These are phyloP conservation scores for Mediolabrus comicus DNA, from an alignment of 108 stramenopile species.

Conservation along the genomic window DNA sequence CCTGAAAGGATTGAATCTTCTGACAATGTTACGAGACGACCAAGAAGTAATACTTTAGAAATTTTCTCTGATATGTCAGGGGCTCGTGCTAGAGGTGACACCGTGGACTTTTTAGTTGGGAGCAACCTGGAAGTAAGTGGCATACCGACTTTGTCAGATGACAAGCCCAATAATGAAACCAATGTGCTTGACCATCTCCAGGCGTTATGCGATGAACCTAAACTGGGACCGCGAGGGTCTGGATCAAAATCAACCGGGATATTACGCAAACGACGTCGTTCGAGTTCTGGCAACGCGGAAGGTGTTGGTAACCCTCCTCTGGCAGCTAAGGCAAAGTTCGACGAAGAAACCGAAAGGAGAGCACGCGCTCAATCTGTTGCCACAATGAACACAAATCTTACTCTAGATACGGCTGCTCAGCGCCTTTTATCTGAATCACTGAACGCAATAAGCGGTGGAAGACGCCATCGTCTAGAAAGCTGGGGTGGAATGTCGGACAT, in stretches of 20 bases:
- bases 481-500: conserved; percentile 91
- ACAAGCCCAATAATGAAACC: conserved; percentile 5
- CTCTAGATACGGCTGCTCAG: conserved; percentile 30
- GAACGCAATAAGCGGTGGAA: conserved; percentile 9
- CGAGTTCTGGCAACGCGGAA: conserved; percentile 9
- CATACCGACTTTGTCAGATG: conserved; percentile 10
- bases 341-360: conserved; percentile 19
- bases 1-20: conserved; percentile 22
- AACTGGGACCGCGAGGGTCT: neutral
- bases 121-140: conserved; percentile 6
- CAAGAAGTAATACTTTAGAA: conserved; percentile 45
- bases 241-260: conserved; percentile 23
- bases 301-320: neutral
- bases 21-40: conserved; percentile 14
- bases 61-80: conserved; percentile 40
- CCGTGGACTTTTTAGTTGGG: conserved; percentile 37
- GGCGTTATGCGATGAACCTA: conserved; percentile 35
- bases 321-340: conserved; percentile 13
- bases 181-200: conserved; percentile 42
- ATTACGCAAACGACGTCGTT: conserved; percentile 14
- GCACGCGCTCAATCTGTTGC: conserved; percentile 21
- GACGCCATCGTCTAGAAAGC: conserved; percentile 72
- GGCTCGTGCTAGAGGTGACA: conserved; percentile 26
- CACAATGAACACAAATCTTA: conserved; percentile 18
- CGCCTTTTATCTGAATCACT: conserved; percentile 12